Evolutionary conservation across 2,329 filamentous ascomycete genomes (phyloP), one percentile per base, ranked within the genome.

Genomic region (Setomelanomma holmii): DNA sequence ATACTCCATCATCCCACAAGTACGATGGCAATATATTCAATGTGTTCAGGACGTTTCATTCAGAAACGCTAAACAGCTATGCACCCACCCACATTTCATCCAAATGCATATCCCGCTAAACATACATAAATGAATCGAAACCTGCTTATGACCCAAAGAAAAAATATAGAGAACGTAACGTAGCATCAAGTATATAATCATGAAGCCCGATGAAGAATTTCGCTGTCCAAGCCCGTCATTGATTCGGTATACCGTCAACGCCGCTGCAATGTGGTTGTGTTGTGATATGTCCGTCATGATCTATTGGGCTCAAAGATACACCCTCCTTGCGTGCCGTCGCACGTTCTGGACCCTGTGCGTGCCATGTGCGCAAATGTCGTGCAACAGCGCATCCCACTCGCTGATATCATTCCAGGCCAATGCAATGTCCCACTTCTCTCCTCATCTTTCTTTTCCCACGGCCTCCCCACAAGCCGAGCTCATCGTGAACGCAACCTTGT

Each of bases 381-480:
- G 44, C 35, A 11, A 38, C 35, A 10, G 17, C 8, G n/a, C 19
- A 20, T 16, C 27, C 27, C 14, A 14, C 8, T 33, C 7, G n/a
- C n/a, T 17, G n/a, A 38, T 16, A 20, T 38, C n/a, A 38, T 16
- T 3, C 35, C 19, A n/a, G 10, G 10, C 35, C 8, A 16, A 38
- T 20, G n/a, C 14, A 14, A 14, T 33, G 27, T 33, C 27, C 14
- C 27, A 21, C 51, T 64, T 71, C 44, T 66, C 59, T 20, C 68
- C 64, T 30, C 27, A 30, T 14, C 10, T 30, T 14, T 8, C 27
- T 30, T 30, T 8, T 14, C 14, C 14, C 27, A 2, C 27, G 27
- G 27, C 24, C 3, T 42, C 22, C 40, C 23, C 40, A 38, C 34
- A 7, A 16, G 19, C 21, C 16, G 19, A n/a, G n/a, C n/a, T 42